Percentiles rank a stretch among this genome's conserved stretches.
phyloP scores from a whole-genome alignment of 2,329 filamentous ascomycete species.

The Microcyclospora tardicrescens region DNA sequence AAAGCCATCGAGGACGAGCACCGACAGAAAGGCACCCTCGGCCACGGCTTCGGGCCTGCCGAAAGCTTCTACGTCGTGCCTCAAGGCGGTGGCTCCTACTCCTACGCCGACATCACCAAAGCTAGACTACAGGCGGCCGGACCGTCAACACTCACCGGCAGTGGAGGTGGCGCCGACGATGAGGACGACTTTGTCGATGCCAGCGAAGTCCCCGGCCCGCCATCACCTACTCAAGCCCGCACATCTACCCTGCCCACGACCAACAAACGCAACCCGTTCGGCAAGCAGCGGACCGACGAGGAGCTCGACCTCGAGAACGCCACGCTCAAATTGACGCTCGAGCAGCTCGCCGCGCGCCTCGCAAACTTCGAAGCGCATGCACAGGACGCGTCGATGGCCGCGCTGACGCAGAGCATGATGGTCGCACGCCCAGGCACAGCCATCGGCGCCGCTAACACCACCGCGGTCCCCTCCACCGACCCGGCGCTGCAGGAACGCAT shows the following conservation, averaged over 20 bases:
- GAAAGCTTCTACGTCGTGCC: slow-evolving; percentile 91
- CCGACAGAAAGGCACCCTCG: slow-evolving; percentile 32
- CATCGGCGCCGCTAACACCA: slow-evolving; percentile 3
- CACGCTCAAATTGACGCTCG: slow-evolving; percentile 69
- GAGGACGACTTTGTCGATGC: slow-evolving; percentile 89
- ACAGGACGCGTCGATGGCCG: slow-evolving; percentile 60
- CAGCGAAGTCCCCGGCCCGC: slow-evolving; percentile 47
- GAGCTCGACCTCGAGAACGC: slow-evolving; percentile 83
- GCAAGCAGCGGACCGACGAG: slow-evolving; percentile 57
- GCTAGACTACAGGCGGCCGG: slow-evolving; percentile 31
- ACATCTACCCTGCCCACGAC: too few species aligned
- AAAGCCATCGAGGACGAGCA: slow-evolving; percentile 59
- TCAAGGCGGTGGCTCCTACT: slow-evolving; percentile 77
- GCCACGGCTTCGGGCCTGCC: slow-evolving; percentile 39
- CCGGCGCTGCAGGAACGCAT: slow-evolving; percentile 28
- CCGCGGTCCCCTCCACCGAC: slow-evolving; percentile 44
- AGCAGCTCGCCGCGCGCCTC: slow-evolving; percentile 75
- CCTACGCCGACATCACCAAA: slow-evolving; percentile 69
- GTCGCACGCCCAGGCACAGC: slow-evolving; percentile 26
- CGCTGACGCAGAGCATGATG: slow-evolving; percentile 68
- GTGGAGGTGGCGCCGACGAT: slow-evolving; percentile 35
- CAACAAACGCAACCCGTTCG: slow-evolving; percentile 19
- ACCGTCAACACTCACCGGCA: slow-evolving; percentile 20
- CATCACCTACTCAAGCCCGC: slow-evolving; percentile 23
- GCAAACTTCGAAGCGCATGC: slow-evolving; percentile 87